These are phyloP conservation scores for Kluyveromyces sp. DNA, from an alignment of 1,139 yeast species.

Conservation along the genomic window DNA sequence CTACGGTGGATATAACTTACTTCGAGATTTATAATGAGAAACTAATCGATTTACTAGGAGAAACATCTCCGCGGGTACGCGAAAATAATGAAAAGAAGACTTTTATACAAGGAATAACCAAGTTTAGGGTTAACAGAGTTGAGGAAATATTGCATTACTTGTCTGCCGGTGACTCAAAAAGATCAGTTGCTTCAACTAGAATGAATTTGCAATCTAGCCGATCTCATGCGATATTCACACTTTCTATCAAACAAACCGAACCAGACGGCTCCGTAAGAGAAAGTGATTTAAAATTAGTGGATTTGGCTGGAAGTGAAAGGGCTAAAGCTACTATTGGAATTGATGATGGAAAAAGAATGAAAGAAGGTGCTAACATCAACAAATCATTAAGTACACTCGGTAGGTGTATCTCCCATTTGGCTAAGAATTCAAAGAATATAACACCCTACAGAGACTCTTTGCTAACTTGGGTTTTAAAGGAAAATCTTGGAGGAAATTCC, in stretches of 20 bases:
- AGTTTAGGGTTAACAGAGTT: conserved; percentile 7
- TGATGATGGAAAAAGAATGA: conserved; percentile 66
- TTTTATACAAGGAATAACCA: conserved; percentile 11
- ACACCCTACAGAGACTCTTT: conserved; percentile 46
- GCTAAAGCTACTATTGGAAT: conserved; percentile 46
- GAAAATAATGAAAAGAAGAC: conserved; percentile 12
- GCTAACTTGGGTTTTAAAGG: conserved; percentile 69
- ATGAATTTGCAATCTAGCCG: conserved; percentile 67
- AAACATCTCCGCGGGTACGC: conserved; percentile 9
- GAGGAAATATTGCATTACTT: conserved; percentile 27
- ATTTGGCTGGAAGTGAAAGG: conserved; percentile 80
- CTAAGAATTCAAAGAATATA: conserved; percentile 26
- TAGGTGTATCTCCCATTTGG: conserved; percentile 71
- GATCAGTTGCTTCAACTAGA: conserved; percentile 70
- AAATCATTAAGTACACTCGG: conserved; percentile 77
- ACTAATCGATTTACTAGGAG: conserved; percentile 53
- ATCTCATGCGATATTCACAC: conserved; percentile 59
- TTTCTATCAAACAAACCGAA: conserved; percentile 43
- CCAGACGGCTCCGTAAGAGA: conserved; percentile 48
- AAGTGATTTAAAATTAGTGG: conserved; percentile 51
- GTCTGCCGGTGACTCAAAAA: conserved; percentile 44
- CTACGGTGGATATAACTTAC: conserved; percentile 11
- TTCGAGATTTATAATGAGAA: conserved; percentile 78
- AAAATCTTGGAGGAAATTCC: conserved; percentile 73
- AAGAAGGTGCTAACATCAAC: conserved; percentile 80